Conservation (phyloP, 495 filamentous ascomycete genomes). For the Penicillium maclennaniae region DNA sequence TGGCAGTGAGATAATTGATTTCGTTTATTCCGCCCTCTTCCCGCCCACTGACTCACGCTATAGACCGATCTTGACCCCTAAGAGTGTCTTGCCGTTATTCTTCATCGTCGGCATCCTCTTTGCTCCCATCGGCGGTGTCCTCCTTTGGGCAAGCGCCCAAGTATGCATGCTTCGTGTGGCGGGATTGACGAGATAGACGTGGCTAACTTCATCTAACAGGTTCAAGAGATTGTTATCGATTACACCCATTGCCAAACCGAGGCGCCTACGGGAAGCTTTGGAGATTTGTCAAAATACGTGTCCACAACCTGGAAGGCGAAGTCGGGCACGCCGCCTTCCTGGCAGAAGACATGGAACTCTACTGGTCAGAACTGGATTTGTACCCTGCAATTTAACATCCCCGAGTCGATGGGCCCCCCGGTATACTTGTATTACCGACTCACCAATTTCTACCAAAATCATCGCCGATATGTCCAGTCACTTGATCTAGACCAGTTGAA, state of each 20-base stretch:
- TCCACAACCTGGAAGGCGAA: constrained; percentile 60
- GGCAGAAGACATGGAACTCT: constrained; percentile 14
- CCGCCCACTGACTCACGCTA: constrained; percentile 2
- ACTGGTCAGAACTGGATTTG: constrained; percentile 46
- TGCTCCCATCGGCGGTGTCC: constrained; percentile 78
- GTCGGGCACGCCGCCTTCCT: constrained; percentile 26
- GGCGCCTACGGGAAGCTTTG: constrained; percentile 37
- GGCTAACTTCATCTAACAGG: constrained; percentile 45
- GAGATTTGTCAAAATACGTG: constrained; percentile 51
- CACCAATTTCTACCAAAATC: constrained; percentile 99
- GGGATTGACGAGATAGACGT: neutral
- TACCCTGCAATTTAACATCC: constrained; percentile 70
- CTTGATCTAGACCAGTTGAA: constrained; percentile 78
- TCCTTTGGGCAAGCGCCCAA: constrained; percentile 77
- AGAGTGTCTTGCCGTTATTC: constrained; percentile 87
- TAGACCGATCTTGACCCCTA: constrained; percentile 88
- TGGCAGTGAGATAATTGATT: constrained; percentile 68
- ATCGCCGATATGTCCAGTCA: constrained; percentile 90
- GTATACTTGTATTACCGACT: constrained; percentile 91
- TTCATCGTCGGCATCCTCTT: constrained; percentile 83
- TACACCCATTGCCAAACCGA: constrained; percentile 69
- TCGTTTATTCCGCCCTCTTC: neutral
- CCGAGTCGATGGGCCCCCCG: constrained; percentile 70
- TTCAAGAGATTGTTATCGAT: constrained; percentile 86
- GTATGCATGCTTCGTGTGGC: constrained; percentile 34